phyloP scores from a whole-genome alignment of 495 filamentous ascomycete genomes.

The Lineolata rhizophorae region DNA sequence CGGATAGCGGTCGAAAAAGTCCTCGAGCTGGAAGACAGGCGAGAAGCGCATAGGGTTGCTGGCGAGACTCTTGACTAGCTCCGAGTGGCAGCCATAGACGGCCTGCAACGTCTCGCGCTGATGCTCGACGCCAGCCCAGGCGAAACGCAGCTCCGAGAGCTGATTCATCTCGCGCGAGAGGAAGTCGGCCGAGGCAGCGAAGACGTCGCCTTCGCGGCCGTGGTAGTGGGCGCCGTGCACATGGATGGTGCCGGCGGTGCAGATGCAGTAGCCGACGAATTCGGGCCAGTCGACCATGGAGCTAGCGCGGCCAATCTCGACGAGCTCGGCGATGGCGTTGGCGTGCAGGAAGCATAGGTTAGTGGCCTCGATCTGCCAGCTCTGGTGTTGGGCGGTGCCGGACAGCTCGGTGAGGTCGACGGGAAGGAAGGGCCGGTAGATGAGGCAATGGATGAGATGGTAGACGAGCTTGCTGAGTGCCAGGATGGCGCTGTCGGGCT shows the following conservation, averaged over 20 bases:
- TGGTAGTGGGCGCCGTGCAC: conserved; percentile 69
- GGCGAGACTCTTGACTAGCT: conserved; percentile 48
- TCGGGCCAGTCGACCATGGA: conserved; percentile 59
- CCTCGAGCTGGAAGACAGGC: conserved; percentile 62
- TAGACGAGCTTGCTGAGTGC: conserved; percentile 69
- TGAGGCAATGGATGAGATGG: conserved; percentile 62
- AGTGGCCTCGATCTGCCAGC: conserved; percentile 76
- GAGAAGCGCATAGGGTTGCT: conserved; percentile 45
- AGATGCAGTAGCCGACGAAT: conserved; percentile 64
- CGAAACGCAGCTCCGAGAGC: conserved; percentile 44
- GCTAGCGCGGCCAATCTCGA: conserved; percentile 45
- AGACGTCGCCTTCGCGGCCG: conserved; percentile 39
- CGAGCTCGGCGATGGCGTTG: conserved; percentile 66
- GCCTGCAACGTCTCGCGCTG: conserved; percentile 56
- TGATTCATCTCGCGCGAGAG: conserved; percentile 59
- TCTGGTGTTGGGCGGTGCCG: conserved; percentile 62
- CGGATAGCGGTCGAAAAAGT: conserved; percentile 66
- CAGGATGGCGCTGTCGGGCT: conserved; percentile 42
- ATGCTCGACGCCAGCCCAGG: conserved; percentile 59
- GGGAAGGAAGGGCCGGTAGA: conserved; percentile 68
- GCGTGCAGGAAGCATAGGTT: conserved; percentile 73
- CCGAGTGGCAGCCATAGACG: conserved; percentile 48
- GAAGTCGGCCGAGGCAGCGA: conserved; percentile 43
- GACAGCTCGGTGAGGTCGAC: conserved; percentile 61
- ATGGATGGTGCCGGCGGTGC: conserved; percentile 64